Percentiles rank a stretch among this genome's conserved stretches.
These are phyloP conservation scores for Fragilariopsis cylindrus DNA, from an alignment of 108 stramenopile genomes.

Conservation along the genomic window DNA sequence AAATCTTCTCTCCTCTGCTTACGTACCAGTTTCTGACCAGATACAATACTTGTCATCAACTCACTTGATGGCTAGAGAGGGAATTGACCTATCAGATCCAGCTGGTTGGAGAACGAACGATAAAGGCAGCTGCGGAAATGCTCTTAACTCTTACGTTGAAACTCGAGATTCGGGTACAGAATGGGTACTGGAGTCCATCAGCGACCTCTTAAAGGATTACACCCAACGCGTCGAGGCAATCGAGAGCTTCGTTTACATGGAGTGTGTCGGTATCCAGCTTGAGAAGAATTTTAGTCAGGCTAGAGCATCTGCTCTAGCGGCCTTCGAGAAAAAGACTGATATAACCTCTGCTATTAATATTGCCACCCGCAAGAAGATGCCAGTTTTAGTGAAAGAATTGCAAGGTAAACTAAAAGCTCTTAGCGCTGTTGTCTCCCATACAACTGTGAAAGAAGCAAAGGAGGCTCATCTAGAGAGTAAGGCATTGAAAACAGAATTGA, in stretches of 20 bases:
- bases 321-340: slow-evolving; percentile 85
- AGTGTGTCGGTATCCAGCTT: slow-evolving; percentile 80
- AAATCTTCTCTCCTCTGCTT: slow-evolving; percentile 27
- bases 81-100: slow-evolving; percentile 31
- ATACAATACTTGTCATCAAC: neutral
- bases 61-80: slow-evolving; percentile 11
- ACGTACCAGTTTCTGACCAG: slow-evolving; percentile 11
- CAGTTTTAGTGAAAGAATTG: slow-evolving; percentile 66
- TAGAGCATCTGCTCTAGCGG: slow-evolving; percentile 67
- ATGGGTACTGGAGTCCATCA: slow-evolving; percentile 39
- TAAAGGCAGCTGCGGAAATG: slow-evolving; percentile 35
- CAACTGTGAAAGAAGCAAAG: slow-evolving; percentile 82
- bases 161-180: slow-evolving; percentile 38
- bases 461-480: slow-evolving; percentile 82
- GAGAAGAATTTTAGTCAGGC: slow-evolving; percentile 75
- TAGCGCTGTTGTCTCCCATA: slow-evolving; percentile 71
- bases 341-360: slow-evolving; percentile 86
- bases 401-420: slow-evolving; percentile 70
- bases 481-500: slow-evolving; percentile 67
- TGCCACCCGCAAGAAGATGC: slow-evolving; percentile 74
- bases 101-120: slow-evolving; percentile 18
- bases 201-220: slow-evolving; percentile 67
- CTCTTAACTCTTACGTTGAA: slow-evolving; percentile 34
- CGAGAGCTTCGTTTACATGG: slow-evolving; percentile 87
- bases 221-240: slow-evolving; percentile 68